Evolutionary conservation across 192 early-diverging fungal genomes (phyloP), one percentile per base, ranked within the genome.

Genomic region (Podila verticillata): DNA sequence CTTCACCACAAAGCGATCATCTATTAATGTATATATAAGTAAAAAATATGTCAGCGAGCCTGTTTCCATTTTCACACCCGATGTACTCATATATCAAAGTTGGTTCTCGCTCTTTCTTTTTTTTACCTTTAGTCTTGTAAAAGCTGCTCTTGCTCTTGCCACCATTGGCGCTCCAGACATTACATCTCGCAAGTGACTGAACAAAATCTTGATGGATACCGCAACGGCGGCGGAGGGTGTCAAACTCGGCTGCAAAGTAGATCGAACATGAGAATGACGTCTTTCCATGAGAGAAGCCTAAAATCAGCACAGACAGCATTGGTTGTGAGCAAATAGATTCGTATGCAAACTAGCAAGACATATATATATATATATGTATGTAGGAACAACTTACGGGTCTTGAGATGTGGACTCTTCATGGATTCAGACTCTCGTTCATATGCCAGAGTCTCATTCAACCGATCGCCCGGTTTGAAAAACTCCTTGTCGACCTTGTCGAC

Each of bases 91-190:
- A 0, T 35, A 0, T 0, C 6, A 35, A 35, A 7, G 34, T 35
- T 5, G 6, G 34, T 35, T 35, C 34, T 35, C 3, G 34, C 7
- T 35, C 9, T 36, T 36, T 15, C 12, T 44, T 4, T 39, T 7
- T 57, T 32, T 60, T 82, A 93, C 93, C 93, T 84, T 86, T 66
- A 26, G 93, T 92, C 73, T 94, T 95, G 65, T 93, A 90, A 65
- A 98, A 98, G 20, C 87, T 88, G 28, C 94, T 94, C 63, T 95
- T 95, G 29, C 93, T 95, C 69, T 97, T 97, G 54, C 96, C 96
- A 26, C 96, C 96, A 20, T 83, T 87, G 17, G 92, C 92, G 31
- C 89, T 82, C 90, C 95, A 97, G 17, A 84, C 69, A 31, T 87
- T 84, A 74, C 96, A 98, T 57, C 96, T 86, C 28, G 92, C 86